Conservation (phyloP, 148 eudicot genomes). For the Vaccinium macrocarpon region DNA sequence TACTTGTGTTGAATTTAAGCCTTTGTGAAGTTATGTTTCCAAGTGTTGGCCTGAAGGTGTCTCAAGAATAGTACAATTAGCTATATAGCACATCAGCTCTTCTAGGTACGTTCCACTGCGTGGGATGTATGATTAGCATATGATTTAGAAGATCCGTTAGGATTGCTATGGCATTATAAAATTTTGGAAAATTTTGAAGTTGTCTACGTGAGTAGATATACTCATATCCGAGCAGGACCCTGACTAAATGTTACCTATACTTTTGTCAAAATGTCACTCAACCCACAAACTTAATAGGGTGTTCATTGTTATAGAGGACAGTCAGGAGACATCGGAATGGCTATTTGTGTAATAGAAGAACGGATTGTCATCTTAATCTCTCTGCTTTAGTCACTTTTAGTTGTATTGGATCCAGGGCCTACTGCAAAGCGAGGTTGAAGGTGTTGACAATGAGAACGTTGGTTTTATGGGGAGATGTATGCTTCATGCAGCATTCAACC, state of each 20-base stretch:
- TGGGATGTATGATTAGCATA: background rate
- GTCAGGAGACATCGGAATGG: background rate
- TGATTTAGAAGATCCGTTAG: background rate
- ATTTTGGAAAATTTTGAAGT: background rate
- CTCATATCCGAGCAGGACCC: background rate
- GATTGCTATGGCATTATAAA: background rate
- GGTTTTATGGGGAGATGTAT: constrained; percentile 54
- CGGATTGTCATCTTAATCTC: background rate
- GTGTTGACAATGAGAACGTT: constrained; percentile 37
- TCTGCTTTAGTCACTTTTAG: constrained; percentile 3
- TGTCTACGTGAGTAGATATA: background rate
- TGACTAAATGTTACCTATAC: background rate
- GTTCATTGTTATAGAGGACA: background rate
- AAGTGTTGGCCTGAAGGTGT: background rate
- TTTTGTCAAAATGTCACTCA: background rate
- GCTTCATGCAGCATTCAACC: constrained; percentile 40
- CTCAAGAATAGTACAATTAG: background rate
- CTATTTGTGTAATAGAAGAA: background rate
- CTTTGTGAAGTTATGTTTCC: constrained; percentile 11
- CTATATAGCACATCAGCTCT: background rate
- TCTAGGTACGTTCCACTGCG: background rate
- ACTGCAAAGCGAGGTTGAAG: constrained; percentile 58
- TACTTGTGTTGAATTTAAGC: background rate
- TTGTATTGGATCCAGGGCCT: constrained; percentile 38
- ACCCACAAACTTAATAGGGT: background rate